Conservation (phyloP, 2,329 filamentous ascomycete genomes). For the Hypomyces rosellus region DNA sequence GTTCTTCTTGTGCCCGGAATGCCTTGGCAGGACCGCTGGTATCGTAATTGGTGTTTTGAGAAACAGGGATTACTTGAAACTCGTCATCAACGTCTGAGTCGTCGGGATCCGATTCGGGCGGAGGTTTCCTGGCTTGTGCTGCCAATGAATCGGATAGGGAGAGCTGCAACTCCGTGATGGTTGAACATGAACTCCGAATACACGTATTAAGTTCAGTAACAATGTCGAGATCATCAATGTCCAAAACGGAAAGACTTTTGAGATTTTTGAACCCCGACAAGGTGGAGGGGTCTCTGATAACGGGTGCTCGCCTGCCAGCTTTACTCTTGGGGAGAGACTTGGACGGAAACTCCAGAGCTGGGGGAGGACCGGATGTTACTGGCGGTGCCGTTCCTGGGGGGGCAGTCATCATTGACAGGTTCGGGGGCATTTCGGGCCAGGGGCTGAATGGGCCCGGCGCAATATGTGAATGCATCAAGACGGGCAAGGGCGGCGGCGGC, state of each 20-base stretch:
- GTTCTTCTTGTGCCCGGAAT: conserved; percentile 46
- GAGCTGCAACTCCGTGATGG: conserved; percentile 48
- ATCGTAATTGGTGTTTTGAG: conserved; percentile 28
- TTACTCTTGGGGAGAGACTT: conserved; percentile 32
- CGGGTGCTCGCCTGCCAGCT: conserved; percentile 24
- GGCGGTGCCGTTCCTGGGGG: conserved; percentile 13
- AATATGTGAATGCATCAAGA: conserved; percentile 18
- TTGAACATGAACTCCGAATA: conserved; percentile 47
- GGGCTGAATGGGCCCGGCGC: conserved; percentile 27
- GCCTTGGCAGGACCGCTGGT: conserved; percentile 37
- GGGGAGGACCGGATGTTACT: conserved; percentile 18
- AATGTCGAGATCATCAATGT: conserved; percentile 54
- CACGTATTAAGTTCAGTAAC: conserved; percentile 50
- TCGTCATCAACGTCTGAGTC: conserved; percentile 52
- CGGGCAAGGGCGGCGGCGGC: conserved; percentile 40
- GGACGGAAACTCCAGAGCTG: conserved; percentile 26
- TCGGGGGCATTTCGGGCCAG: conserved; percentile 21
- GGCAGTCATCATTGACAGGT: conserved; percentile 12
- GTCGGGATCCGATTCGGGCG: conserved; percentile 35
- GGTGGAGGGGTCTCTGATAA: conserved; percentile 40
- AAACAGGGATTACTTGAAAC: conserved; percentile 38
- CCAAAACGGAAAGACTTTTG: conserved; percentile 47
- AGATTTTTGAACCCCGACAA: conserved; percentile 52
- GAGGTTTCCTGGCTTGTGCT: conserved; percentile 29
- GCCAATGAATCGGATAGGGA: conserved; percentile 53